Percentiles rank a stretch among this genome's conserved stretches.
Conservation (phyloP, 2,329 filamentous ascomycete genomes). For the Calonectria henricotiae region DNA sequence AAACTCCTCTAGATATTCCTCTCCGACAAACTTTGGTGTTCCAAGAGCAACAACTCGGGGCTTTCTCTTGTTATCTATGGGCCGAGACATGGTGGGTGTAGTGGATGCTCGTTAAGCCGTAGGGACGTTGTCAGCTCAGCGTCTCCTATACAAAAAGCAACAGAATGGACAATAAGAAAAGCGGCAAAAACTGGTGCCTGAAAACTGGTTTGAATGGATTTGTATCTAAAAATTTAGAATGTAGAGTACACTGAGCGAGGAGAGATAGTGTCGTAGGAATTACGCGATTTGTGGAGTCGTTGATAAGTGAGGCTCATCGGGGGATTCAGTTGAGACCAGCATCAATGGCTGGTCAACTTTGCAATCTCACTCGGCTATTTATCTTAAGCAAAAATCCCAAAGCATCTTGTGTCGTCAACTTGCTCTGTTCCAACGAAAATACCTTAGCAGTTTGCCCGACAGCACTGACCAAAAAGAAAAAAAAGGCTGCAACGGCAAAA, state of each 20-base stretch:
- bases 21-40: slow-evolving; percentile 58
- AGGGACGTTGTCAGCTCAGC: background rate
- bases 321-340: background rate
- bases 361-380: background rate
- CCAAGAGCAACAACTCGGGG: slow-evolving; percentile 63
- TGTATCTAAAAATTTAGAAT: background rate
- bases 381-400: background rate
- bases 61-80: slow-evolving; percentile 44
- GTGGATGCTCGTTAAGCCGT: too few species aligned
- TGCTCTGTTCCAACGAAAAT: too few species aligned
- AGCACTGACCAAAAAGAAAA: background rate
- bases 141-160: background rate
- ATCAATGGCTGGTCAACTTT: background rate
- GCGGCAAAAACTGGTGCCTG: background rate
- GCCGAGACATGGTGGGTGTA: slow-evolving; percentile 27
- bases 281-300: slow-evolving; percentile 21
- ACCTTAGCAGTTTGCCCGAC: too few species aligned
- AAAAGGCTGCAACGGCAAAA: background rate
- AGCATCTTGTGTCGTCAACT: too few species aligned
- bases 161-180: background rate
- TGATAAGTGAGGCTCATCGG: slow-evolving; percentile 1
- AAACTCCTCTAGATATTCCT: slow-evolving; percentile 61
- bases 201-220: too few species aligned
- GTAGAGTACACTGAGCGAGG: background rate
- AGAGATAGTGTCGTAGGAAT: background rate